These are phyloP conservation scores for Zizania latifolia DNA, from an alignment of 176 grass and related monocot species.

Conservation along the genomic window DNA sequence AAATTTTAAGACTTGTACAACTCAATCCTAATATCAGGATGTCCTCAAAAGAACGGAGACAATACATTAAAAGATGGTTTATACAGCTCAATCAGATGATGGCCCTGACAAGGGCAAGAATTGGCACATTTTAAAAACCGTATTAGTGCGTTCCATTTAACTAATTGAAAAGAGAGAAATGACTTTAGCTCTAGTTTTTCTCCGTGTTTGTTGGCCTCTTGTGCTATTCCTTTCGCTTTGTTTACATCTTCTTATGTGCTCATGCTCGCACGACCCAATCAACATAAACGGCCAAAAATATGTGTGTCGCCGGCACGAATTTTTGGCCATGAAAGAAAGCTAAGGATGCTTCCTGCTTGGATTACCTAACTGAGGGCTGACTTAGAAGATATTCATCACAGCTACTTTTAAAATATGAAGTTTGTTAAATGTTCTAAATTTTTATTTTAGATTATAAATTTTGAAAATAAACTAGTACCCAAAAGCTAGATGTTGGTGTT, in stretches of 20 bases:
- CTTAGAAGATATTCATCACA: too few relatives aligned
- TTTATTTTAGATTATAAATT: too few relatives aligned
- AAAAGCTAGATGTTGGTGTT: too few relatives aligned
- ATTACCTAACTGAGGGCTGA: too few relatives aligned
- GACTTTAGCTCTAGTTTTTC: slow-evolving; percentile 30
- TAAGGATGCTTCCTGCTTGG: slow-evolving; percentile 36
- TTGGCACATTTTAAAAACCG: slow-evolving; percentile 1
- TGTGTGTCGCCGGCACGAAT: slow-evolving; percentile 11
- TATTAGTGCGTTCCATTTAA: slow-evolving; percentile 5
- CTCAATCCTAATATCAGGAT: too few relatives aligned
- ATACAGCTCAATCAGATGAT: slow-evolving; percentile 31
- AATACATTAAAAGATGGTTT: slow-evolving; percentile 10
- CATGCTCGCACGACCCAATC: slow-evolving; percentile 24
- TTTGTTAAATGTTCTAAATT: too few relatives aligned
- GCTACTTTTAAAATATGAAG: too few relatives aligned
- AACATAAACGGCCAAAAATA: slow-evolving; percentile 12
- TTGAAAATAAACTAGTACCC: too few relatives aligned
- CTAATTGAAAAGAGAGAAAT: slow-evolving; percentile 16
- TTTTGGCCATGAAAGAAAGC: slow-evolving; percentile 24
- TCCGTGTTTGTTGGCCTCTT: slow-evolving; percentile 29
- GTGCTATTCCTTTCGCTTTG: slow-evolving; percentile 28
- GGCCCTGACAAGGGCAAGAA: background rate
- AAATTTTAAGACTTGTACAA: too few relatives aligned
- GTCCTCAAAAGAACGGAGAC: too few relatives aligned
- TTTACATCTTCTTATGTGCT: slow-evolving; percentile 21